Percentiles rank a stretch among this genome's conserved stretches.
phyloP scores from a whole-genome alignment of 768 basidiomycete species.

The Kwoniella dendrophila region DNA sequence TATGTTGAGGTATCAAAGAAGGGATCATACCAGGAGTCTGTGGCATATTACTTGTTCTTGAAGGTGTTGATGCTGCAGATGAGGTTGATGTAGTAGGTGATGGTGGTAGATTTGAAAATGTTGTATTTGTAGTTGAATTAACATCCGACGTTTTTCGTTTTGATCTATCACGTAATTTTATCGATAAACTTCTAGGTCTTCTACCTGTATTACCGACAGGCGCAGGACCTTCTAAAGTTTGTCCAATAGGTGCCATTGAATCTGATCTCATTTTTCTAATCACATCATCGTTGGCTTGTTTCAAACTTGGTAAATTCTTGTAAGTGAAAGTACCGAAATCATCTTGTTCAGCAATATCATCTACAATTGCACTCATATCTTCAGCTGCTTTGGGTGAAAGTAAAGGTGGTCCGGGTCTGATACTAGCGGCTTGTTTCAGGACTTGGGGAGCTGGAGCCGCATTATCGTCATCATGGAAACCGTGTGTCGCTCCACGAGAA shows the following conservation, averaged over 20 bases:
- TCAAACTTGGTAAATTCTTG: constrained; percentile 93
- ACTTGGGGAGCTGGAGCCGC: constrained; percentile 61
- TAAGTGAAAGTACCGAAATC: constrained; percentile 98
- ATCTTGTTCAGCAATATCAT: constrained; percentile 58
- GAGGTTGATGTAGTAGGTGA: constrained; percentile 90
- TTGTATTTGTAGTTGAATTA: too few relatives aligned
- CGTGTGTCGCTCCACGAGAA: constrained; percentile 85
- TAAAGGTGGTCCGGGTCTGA: constrained; percentile 23
- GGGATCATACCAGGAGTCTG: constrained; percentile 65
- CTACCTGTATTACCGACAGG: constrained; percentile 24
- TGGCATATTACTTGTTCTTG: constrained; percentile 69
- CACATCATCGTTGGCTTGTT: constrained; percentile 97
- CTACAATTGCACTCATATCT: constrained; percentile 37
- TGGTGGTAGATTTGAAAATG: constrained; percentile 80
- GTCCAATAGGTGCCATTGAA: constrained; percentile 75
- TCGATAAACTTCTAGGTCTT: constrained; percentile 78
- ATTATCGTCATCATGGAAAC: constrained; percentile 92
- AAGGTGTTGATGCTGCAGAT: constrained; percentile 85
- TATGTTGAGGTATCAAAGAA: constrained; percentile 39
- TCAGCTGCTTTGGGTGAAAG: constrained; percentile 42
- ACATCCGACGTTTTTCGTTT: constrained; percentile 33
- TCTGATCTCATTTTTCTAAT: constrained; percentile 94
- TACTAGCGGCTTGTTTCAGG: constrained; percentile 36
- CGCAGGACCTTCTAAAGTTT: constrained; percentile 59
- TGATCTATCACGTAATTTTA: constrained; percentile 48